phyloP scores from a whole-genome alignment of 1,284 basidiomycete species.

The Ganoderma sp. region DNA sequence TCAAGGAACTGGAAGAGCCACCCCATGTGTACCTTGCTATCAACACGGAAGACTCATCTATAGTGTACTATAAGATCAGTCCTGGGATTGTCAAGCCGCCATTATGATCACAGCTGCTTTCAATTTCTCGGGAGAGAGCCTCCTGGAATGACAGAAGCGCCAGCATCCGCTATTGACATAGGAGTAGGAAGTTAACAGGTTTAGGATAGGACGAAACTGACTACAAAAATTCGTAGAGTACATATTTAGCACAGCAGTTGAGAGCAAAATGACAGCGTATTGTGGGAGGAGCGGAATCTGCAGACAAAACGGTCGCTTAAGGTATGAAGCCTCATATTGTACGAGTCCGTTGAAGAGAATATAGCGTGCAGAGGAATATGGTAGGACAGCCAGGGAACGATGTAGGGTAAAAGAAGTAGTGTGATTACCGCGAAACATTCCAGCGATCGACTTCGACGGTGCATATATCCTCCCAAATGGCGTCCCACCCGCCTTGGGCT shows the following conservation, averaged over 20 bases:
- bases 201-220: background rate
- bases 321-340: background rate
- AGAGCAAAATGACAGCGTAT: slow-evolving; percentile 15
- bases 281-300: background rate
- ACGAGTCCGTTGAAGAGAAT: background rate
- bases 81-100: slow-evolving; percentile 76
- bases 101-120: slow-evolving; percentile 43
- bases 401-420: background rate
- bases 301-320: background rate
- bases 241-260: slow-evolving; percentile 11
- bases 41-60: slow-evolving; percentile 76
- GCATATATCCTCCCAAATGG: slow-evolving; percentile 77
- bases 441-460: slow-evolving; percentile 74
- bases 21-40: slow-evolving; percentile 72
- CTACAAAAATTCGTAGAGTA: slow-evolving; percentile 2
- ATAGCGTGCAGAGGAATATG: background rate
- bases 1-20: slow-evolving; percentile 53
- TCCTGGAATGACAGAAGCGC: background rate
- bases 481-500: slow-evolving; percentile 69
- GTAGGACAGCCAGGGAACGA: background rate
- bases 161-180: background rate
- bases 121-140: background rate
- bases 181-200: background rate
- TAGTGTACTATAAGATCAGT: slow-evolving; percentile 82
- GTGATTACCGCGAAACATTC: slow-evolving; percentile 46